Conservation (phyloP, 257 asterid species). For the Eustoma russellianum region DNA sequence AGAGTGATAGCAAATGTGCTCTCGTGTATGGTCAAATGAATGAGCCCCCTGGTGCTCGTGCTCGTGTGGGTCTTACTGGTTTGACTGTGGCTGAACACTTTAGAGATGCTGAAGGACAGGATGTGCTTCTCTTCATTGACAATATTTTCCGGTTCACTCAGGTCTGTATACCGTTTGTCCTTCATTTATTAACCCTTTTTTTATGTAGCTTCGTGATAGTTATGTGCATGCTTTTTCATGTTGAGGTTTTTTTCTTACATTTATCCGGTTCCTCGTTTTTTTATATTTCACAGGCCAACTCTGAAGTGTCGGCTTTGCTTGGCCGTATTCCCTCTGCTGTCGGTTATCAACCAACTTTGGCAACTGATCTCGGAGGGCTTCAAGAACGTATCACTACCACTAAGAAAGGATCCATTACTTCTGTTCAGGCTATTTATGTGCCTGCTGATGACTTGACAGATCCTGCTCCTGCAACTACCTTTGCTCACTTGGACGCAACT, state of each 20-base stretch:
- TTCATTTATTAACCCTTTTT: background rate
- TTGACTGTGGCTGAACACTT: constrained; percentile 96
- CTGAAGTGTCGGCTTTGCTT: constrained; percentile 97
- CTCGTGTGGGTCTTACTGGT: constrained; percentile 98
- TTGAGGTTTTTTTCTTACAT: too few relatives aligned
- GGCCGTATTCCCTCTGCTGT: constrained; percentile 99
- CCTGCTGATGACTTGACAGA: constrained; percentile 99
- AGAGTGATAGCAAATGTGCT: constrained; percentile 94
- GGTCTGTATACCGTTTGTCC: constrained; percentile 21
- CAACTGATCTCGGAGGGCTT: constrained; percentile 98
- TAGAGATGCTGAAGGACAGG: constrained; percentile 98
- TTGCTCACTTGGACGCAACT: constrained; percentile 99
- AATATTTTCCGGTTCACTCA: constrained; percentile 96
- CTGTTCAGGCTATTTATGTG: constrained; percentile 96
- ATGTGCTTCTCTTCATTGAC: constrained; percentile 95
- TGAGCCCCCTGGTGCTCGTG: constrained; percentile 99
- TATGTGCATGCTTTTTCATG: background rate
- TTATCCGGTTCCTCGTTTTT: background rate
- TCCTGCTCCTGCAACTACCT: constrained; percentile 98
- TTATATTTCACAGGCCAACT: constrained; percentile 56
- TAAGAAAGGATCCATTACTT: constrained; percentile 90
- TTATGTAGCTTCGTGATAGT: background rate
- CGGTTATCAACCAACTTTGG: constrained; percentile 95
- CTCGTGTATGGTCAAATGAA: constrained; percentile 98
- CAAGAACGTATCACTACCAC: constrained; percentile 96